A percentile compares a stretch with the other conserved stretches of the same genome.
These are phyloP conservation scores for Phaffomyces antillensis DNA, from an alignment of 805 yeast genomes.

Conservation along the genomic window DNA sequence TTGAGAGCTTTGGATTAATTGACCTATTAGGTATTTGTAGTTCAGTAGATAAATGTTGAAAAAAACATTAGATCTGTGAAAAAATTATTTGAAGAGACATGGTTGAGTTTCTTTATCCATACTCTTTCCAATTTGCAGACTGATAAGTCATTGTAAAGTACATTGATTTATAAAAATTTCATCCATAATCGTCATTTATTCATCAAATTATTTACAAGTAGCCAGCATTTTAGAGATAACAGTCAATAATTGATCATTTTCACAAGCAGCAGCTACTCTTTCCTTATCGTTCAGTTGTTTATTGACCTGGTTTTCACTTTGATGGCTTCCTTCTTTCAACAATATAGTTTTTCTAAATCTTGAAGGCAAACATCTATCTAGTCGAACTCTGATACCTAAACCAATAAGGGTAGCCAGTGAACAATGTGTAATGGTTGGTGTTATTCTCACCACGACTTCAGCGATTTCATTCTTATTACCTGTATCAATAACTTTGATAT, in stretches of 20 bases:
- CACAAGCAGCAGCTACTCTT: constrained; percentile 97
- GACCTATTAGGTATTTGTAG: too few species aligned
- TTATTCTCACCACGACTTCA: constrained; percentile 72
- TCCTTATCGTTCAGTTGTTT: constrained; percentile 96
- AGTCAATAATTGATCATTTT: constrained; percentile 80
- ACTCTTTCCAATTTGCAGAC: too few species aligned
- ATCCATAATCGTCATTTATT: not conserved
- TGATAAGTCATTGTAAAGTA: too few species aligned
- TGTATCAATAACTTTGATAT: constrained; percentile 63
- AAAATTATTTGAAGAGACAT: too few species aligned
- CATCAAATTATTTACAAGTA: constrained; percentile 45
- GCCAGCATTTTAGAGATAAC: constrained; percentile 93
- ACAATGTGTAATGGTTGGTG: constrained; percentile 98
- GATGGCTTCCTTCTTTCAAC: constrained; percentile 89
- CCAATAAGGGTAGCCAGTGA: constrained; percentile 95
- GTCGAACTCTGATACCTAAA: constrained; percentile 83
- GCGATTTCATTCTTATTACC: constrained; percentile 51
- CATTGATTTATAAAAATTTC: too few species aligned
- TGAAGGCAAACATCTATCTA: constrained; percentile 83
- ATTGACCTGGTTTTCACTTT: constrained; percentile 91
- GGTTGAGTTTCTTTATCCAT: too few species aligned
- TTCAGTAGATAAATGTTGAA: too few species aligned
- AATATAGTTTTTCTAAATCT: constrained; percentile 73
- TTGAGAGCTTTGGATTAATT: too few species aligned
- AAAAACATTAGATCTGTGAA: too few species aligned